Percentiles rank a stretch among this genome's conserved stretches.
Conservation (phyloP, 1,139 yeast genomes). For the Saccharomyces hybrid region DNA sequence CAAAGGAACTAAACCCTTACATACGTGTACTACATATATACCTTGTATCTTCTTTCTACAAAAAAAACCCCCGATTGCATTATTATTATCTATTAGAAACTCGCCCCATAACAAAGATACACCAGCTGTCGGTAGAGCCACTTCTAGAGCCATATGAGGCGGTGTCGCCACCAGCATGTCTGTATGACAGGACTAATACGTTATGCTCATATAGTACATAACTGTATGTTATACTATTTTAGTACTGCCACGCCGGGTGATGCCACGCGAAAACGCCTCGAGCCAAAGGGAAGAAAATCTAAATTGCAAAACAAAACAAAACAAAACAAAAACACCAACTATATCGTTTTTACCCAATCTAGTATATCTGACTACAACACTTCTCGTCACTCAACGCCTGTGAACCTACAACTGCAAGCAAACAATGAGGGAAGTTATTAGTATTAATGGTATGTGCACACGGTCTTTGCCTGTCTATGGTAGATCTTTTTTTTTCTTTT, state of each 20-base stretch:
- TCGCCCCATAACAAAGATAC: too few relatives aligned
- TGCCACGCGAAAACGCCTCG: conserved; percentile 1
- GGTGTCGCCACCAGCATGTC: too few relatives aligned
- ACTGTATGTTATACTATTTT: neutral
- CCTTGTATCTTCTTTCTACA: too few relatives aligned
- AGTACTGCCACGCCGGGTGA: neutral
- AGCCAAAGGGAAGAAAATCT: neutral
- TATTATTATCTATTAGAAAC: too few relatives aligned
- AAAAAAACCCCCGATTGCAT: neutral
- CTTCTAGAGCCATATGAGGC: too few relatives aligned
- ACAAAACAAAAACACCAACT: neutral
- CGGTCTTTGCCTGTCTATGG: neutral
- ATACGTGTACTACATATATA: too few relatives aligned
- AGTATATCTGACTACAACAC: neutral
- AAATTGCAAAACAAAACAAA: neutral
- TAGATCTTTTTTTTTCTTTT: neutral
- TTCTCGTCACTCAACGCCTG: neutral
- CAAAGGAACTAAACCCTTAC: neutral
- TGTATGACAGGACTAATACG: too few relatives aligned
- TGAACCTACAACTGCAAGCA: neutral
- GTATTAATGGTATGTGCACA: neutral
- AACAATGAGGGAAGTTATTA: too few relatives aligned
- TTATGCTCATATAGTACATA: too few relatives aligned
- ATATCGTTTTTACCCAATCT: neutral
- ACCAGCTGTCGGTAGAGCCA: too few relatives aligned